Percentiles rank a stretch among this genome's conserved stretches.
phyloP scores from a whole-genome alignment of 148 eudicot genomes.

The Rhododendron molle region DNA sequence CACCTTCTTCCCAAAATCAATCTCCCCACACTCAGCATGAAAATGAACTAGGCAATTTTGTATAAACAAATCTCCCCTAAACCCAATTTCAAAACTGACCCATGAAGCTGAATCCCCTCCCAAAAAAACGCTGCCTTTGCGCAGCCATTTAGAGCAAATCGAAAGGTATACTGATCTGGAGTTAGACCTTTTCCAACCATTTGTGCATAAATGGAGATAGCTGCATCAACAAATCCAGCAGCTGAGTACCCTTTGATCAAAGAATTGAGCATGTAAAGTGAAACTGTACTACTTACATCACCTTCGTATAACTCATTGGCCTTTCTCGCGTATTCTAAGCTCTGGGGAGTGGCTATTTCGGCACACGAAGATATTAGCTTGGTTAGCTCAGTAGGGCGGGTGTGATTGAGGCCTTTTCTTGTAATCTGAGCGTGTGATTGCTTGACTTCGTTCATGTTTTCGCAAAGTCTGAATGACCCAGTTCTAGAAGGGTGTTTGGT shows the following conservation, averaged over 20 bases:
- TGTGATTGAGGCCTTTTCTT: constrained; percentile 18
- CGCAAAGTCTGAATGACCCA: constrained; percentile 20
- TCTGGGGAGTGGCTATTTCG: constrained; percentile 26
- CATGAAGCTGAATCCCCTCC: constrained; percentile 33
- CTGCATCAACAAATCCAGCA: constrained; percentile 16
- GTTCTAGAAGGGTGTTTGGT: constrained; percentile 5
- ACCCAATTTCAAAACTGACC: constrained; percentile 21
- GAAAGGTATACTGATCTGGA: constrained; percentile 31
- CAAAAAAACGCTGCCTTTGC: constrained; percentile 15
- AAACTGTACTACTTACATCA: not conserved
- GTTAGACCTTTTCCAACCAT: constrained; percentile 15
- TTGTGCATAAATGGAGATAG: constrained; percentile 18
- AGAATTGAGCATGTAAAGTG: constrained; percentile 25
- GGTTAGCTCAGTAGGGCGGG: too few species aligned
- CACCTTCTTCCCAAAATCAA: constrained; percentile 23
- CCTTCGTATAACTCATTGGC: constrained; percentile 16
- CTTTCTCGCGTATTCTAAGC: constrained; percentile 27
- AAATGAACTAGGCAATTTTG: constrained; percentile 29
- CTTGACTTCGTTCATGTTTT: constrained; percentile 22
- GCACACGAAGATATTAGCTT: constrained; percentile 21
- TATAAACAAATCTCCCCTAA: not conserved
- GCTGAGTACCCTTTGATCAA: constrained; percentile 32
- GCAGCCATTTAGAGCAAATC: constrained; percentile 28
- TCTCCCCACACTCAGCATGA: constrained; percentile 30
- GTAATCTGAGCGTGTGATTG: constrained; percentile 31